Evolutionary conservation across 2,329 filamentous ascomycete species (phyloP).

Genomic region (Fusarium setosum): DNA sequence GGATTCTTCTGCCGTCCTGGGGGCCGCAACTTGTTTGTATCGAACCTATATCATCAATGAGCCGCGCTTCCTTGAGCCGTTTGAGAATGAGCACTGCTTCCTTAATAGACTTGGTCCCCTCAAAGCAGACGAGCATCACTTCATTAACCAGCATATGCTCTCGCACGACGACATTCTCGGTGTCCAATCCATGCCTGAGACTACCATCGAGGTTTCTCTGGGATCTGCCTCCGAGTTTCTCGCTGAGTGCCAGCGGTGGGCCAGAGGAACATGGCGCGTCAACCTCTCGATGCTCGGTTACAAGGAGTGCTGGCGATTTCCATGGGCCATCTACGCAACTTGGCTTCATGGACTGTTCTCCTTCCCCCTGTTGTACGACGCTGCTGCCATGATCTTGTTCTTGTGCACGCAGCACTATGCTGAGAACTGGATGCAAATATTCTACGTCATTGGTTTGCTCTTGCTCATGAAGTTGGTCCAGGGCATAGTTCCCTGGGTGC

Average conservation of each 20-base stretch:
- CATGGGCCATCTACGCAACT: background rate
- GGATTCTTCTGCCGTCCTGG: conserved; percentile 13
- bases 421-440: background rate
- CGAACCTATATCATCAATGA: conserved; percentile 2
- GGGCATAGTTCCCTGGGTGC: background rate
- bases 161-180: conserved; percentile 3
- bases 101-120: conserved; percentile 15
- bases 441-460: background rate
- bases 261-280: conserved; percentile 10
- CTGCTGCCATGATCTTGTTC: background rate
- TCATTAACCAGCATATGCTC: conserved; percentile 19
- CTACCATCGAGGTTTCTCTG: background rate
- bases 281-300: conserved; percentile 2
- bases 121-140: conserved; percentile 25
- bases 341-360: conserved; percentile 14
- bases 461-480: background rate
- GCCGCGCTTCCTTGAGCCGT: conserved; percentile 4
- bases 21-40: conserved; percentile 13
- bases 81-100: conserved; percentile 22
- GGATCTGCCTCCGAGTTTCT: conserved; percentile 4
- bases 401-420: background rate
- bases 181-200: conserved; percentile 12
- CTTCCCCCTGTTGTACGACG: conserved; percentile 14
- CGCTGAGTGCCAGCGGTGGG: conserved; percentile 2
- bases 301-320: background rate